Base-by-base conservation (phyloP, 129 eudicot genomes). In the Silybum marianum region DNA sequence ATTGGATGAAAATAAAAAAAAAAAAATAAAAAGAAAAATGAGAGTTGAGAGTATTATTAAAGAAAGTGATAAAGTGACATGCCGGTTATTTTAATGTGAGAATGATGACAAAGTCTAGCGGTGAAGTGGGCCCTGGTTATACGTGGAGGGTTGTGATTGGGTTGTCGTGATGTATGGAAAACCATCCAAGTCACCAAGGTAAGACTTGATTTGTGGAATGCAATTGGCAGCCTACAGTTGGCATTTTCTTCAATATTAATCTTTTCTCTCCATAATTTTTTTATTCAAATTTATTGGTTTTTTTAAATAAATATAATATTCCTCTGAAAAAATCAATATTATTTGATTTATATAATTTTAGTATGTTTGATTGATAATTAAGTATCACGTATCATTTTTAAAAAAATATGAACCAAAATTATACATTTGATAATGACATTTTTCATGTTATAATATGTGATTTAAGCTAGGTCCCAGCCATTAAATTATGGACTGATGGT, bases 201-300 rank as follows among this genome's bases (percentile, higher is more conserved):
- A 54, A 51, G 58, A 25, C 30, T 21, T 25, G 79, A 73, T 73
- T 73, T 26, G 21, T 62, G 68, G 74, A 26, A 24, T 73, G 84
- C 84, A 81, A 80, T 72, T 80, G 73, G 84, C 84, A 62, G 68
- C 68, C 67, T 62, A 80, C 83, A 80, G 73, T 80, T 80, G 84
- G 74, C 84, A 39, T 38, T 36, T 79, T 70, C 30, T 18, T 18
- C 3, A 14, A 30, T 51, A 51, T 48, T 48, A 48, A 48, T 48
- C 19, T 48, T 48, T 28, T 28, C 14, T 48, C 4, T 38, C 42
- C 10, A 38, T 10, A 11, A 46, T 10, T 46, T 1, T 46, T 48
- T 48, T 48, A 48, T 48, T 48, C 4, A 16, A 48, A 48, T 16
- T 14, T 48, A 48, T 16, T 48, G 18, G 30, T 28, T 48, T 48